phyloP scores from a whole-genome alignment of 345 rosid species.

The Cardamine chenopodiifolia region DNA sequence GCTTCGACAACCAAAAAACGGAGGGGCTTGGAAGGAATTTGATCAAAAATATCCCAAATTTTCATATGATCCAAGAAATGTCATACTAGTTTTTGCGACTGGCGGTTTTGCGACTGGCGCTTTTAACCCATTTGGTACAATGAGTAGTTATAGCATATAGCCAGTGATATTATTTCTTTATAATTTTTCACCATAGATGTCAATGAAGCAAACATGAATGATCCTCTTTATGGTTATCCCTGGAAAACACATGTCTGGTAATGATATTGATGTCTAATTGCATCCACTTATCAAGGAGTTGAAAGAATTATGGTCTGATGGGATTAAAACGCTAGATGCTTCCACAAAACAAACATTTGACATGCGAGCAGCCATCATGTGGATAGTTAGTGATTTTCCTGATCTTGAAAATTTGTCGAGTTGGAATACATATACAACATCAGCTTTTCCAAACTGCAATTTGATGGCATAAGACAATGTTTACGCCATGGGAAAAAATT shows the following conservation, averaged over 20 bases:
- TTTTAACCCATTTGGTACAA: background rate
- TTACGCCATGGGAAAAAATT: background rate
- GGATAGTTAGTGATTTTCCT: background rate
- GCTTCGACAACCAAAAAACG: background rate
- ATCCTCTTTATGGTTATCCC: background rate
- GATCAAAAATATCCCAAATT: background rate
- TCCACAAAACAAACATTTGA: no score
- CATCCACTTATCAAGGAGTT: no score
- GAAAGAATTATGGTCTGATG: no score
- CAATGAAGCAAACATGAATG: constrained; percentile 6
- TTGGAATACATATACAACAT: background rate
- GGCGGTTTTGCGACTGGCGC: no score
- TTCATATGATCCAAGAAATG: background rate
- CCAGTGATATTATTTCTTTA: background rate
- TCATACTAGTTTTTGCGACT: background rate
- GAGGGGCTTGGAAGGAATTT: background rate
- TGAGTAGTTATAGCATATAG: background rate
- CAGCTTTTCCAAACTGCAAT: background rate
- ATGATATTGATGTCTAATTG: constrained; percentile 4
- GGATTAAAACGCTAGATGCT: no score
- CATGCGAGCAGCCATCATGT: no score
- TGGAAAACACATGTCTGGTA: background rate
- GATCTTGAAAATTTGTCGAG: constrained; percentile 1
- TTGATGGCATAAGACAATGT: background rate
- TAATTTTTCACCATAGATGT: background rate